Conservation (phyloP, 140 eudicot species). For the Flaveria floridana region DNA sequence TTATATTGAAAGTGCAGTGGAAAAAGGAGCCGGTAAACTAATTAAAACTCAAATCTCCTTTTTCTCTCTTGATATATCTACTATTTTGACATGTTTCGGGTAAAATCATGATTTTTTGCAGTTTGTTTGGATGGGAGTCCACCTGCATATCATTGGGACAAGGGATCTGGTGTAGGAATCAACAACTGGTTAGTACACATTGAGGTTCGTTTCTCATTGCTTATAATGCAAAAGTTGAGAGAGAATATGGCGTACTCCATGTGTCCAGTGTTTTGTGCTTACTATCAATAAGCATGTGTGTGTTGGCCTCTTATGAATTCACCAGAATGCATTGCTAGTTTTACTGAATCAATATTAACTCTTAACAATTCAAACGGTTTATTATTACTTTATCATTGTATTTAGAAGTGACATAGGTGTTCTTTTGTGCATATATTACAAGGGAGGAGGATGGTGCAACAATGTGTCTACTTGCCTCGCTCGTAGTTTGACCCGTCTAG, state of each 20-base stretch:
- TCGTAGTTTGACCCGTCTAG: slow-evolving; percentile 56
- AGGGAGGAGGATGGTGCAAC: slow-evolving; percentile 99
- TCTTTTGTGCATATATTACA: slow-evolving; percentile 13
- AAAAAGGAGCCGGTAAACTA: slow-evolving; percentile 84
- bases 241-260: background rate
- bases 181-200: slow-evolving; percentile 80
- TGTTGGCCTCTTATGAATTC: background rate
- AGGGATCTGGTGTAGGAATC: slow-evolving; percentile 75
- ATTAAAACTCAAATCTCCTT: background rate
- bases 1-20: slow-evolving; percentile 62
- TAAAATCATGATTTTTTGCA: slow-evolving; percentile 27
- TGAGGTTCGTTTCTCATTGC: slow-evolving; percentile 53
- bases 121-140: slow-evolving; percentile 98
- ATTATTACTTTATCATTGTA: slow-evolving; percentile 4
- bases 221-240: background rate
- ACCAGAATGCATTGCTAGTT: slow-evolving; percentile 10
- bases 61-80: background rate
- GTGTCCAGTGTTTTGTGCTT: background rate
- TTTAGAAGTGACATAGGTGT: slow-evolving; percentile 16
- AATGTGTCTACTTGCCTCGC: slow-evolving; percentile 66
- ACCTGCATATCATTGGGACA: slow-evolving; percentile 87
- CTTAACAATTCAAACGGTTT: background rate
- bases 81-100: slow-evolving; percentile 10
- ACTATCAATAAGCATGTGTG: background rate
- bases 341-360: background rate